Evolutionary conservation across 1,139 yeast species (phyloP).

Genomic region (Meyerozyma sp.): DNA sequence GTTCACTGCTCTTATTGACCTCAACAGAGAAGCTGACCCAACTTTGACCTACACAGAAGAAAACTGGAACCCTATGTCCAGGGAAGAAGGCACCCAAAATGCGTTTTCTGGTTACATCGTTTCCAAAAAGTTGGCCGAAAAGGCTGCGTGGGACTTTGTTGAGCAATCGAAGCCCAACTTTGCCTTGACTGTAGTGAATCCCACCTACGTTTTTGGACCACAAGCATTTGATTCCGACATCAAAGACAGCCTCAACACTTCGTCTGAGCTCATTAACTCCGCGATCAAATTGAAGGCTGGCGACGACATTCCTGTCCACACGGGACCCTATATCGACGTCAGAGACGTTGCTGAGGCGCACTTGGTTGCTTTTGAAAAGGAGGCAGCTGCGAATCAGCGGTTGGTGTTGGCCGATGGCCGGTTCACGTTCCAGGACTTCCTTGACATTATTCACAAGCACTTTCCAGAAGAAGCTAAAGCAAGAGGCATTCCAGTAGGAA

Average conservation of each 20-base stretch:
- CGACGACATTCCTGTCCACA: conserved; percentile 13
- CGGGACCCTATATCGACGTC: conserved; percentile 34
- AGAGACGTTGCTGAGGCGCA: conserved; percentile 37
- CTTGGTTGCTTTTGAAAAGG: conserved; percentile 23
- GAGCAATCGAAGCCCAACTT: conserved; percentile 14
- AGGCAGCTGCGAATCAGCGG: conserved; percentile 20
- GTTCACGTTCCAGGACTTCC: conserved; percentile 9
- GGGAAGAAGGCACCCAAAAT: conserved; percentile 10
- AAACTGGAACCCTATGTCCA: conserved; percentile 7
- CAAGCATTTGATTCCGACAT: conserved; percentile 25
- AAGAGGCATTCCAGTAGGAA: no score
- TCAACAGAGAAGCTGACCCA: conserved; percentile 15
- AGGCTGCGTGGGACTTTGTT: conserved; percentile 29
- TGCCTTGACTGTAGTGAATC: conserved; percentile 21
- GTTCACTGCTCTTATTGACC: conserved; percentile 16
- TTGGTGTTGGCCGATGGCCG: conserved; percentile 11
- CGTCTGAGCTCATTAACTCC: conserved; percentile 27
- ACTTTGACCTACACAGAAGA: conserved; percentile 3
- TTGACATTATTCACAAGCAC: conserved; percentile 28
- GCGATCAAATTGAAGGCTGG: conserved; percentile 17
- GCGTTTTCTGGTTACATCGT: conserved; percentile 24
- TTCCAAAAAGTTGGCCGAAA: conserved; percentile 27
- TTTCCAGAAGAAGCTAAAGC: conserved; percentile 18
- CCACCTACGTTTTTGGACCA: conserved; percentile 37
- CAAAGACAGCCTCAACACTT: conserved; percentile 26